Percentiles rank a stretch among this genome's conserved stretches.
These are phyloP conservation scores for Eimeria maxima DNA, from an alignment of 169 alveolate species.

Conservation along the genomic window DNA sequence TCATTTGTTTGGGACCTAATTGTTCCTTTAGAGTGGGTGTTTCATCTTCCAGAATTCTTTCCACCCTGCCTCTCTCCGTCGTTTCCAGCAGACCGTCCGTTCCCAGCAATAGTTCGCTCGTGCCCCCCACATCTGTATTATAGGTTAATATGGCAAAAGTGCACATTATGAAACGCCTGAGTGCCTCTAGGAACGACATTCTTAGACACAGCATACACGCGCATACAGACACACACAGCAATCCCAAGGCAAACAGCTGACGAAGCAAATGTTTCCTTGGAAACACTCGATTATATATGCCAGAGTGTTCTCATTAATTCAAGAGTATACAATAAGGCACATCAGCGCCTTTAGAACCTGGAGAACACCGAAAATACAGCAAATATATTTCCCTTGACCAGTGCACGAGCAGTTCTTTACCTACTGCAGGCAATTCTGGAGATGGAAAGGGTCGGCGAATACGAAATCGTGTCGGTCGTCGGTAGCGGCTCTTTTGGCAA, in stretches of 20 bases:
- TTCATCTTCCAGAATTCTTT: background rate
- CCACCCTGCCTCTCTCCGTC: background rate
- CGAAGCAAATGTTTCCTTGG: background rate
- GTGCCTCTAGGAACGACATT: background rate
- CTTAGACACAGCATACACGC: background rate
- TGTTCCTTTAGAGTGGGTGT: background rate
- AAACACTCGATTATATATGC: background rate
- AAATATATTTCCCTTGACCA: background rate
- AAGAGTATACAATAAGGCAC: background rate
- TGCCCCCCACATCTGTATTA: background rate
- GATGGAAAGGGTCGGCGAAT: conserved; percentile 72
- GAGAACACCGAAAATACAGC: background rate
- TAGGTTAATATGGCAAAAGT: background rate
- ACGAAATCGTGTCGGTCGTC: conserved; percentile 79
- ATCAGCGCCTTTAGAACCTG: background rate
- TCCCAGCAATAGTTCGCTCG: background rate
- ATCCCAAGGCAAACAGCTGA: background rate
- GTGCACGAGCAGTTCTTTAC: background rate
- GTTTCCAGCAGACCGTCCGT: background rate
- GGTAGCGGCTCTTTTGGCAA: conserved; percentile 84
- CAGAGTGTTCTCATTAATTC: background rate
- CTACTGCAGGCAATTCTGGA: background rate
- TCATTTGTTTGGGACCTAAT: background rate
- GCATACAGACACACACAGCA: background rate
- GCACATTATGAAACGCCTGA: background rate